Conservation (phyloP, 805 yeast genomes). For the Sugiyamaella americana region DNA sequence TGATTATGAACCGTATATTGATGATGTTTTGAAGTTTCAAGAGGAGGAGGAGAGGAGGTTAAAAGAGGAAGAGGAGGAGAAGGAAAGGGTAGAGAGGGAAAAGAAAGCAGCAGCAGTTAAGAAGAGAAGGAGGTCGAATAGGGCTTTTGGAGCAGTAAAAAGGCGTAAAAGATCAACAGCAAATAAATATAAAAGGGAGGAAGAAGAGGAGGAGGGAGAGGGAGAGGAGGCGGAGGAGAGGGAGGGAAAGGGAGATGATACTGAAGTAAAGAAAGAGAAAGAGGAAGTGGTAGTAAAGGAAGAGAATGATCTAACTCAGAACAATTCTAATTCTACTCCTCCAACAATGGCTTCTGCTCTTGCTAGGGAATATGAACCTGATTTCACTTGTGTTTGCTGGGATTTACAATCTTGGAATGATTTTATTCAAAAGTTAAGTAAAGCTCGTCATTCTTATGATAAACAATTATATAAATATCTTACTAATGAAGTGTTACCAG, state of each 20-base stretch:
- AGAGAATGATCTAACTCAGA: background rate
- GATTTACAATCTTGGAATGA: conserved; percentile 26
- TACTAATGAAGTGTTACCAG: conserved; percentile 25
- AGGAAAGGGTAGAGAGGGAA: background rate
- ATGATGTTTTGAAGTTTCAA: conserved; percentile 11
- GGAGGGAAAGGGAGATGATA: too few relatives aligned
- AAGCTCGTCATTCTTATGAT: conserved; percentile 18
- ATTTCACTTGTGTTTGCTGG: conserved; percentile 31
- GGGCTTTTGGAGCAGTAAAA: background rate
- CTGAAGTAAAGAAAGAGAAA: background rate
- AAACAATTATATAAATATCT: conserved; percentile 19
- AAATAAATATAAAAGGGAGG: conserved; percentile 12
- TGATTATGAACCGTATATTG: conserved; percentile 15
- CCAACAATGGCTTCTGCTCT: conserved; percentile 15
- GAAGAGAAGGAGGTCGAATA: conserved; percentile 6
- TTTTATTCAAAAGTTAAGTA: conserved; percentile 19
- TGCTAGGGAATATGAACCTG: conserved; percentile 20
- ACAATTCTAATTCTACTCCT: background rate
- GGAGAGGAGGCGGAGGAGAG: too few relatives aligned
- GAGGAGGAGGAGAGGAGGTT: conserved; percentile 8
- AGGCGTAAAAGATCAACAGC: conserved; percentile 5
- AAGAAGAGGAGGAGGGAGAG: conserved; percentile 15
- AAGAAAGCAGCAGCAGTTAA: conserved; percentile 1
- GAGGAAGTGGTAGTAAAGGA: background rate
- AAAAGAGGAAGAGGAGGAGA: conserved; percentile 1